These are phyloP conservation scores for Coriolopsis trogii DNA, from an alignment of 1,284 basidiomycete species.

Conservation along the genomic window DNA sequence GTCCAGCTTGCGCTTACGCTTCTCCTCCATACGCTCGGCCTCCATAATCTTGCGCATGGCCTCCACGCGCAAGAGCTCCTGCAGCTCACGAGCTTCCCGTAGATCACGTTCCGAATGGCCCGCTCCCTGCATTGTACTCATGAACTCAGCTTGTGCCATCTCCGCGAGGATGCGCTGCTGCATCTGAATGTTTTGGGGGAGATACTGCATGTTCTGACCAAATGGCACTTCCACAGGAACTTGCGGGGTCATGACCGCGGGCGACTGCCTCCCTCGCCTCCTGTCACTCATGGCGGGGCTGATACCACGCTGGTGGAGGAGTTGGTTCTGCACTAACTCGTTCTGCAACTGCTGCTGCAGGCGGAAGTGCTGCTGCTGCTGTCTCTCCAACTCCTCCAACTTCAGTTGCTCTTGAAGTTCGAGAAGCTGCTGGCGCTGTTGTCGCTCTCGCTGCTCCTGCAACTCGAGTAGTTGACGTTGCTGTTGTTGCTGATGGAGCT, in stretches of 20 bases:
- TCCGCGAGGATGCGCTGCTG: constrained; percentile 75
- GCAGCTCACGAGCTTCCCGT: constrained; percentile 46
- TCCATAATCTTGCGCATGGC: constrained; percentile 88
- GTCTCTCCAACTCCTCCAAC: constrained; percentile 48
- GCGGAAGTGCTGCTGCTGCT: constrained; percentile 58
- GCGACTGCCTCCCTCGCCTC: constrained; percentile 51
- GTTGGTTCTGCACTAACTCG: constrained; percentile 34
- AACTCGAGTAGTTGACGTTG: constrained; percentile 63
- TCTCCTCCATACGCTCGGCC: constrained; percentile 85
- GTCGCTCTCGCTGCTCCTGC: constrained; percentile 58
- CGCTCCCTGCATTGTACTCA: constrained; percentile 61
- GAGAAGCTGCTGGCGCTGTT: constrained; percentile 41
- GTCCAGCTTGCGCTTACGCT: constrained; percentile 74
- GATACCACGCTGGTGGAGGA: constrained; percentile 43
- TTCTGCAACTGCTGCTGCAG: constrained; percentile 48
- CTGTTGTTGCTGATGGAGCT: constrained; percentile 54
- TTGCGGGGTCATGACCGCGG: constrained; percentile 44
- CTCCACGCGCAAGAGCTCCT: constrained; percentile 71
- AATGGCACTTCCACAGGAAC: constrained; percentile 39
- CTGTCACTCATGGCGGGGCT: constrained; percentile 29
- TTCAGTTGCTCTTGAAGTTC: constrained; percentile 31
- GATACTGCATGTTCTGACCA: constrained; percentile 51
- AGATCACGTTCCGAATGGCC: constrained; percentile 34
- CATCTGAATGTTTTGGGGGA: constrained; percentile 66
- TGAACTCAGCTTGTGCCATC: constrained; percentile 68